Percentiles rank a stretch among this genome's conserved stretches.
phyloP scores from a whole-genome alignment of 2,329 filamentous ascomycete species.

The Microcyclospora pomicola region DNA sequence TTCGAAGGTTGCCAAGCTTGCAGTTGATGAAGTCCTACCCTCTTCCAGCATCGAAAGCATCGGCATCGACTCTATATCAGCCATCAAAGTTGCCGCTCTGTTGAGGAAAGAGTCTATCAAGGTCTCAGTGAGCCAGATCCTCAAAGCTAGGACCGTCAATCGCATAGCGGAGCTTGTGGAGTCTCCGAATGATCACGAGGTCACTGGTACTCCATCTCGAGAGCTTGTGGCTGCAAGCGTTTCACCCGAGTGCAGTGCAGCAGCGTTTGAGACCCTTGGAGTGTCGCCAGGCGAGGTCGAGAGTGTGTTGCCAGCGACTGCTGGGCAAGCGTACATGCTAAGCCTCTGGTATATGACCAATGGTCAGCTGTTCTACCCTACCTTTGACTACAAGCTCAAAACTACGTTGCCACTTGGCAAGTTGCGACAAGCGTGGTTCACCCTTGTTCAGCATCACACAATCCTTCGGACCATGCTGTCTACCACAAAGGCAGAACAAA shows the following conservation, averaged over 20 bases:
- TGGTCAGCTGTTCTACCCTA: conserved; percentile 58
- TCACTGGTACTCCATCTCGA: not conserved
- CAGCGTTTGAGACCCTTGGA: conserved; percentile 11
- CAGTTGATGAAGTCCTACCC: conserved; percentile 43
- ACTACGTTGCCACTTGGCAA: conserved; percentile 24
- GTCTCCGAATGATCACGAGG: not conserved
- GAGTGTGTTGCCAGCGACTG: conserved; percentile 50
- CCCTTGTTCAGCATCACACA: conserved; percentile 40
- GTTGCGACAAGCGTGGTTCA: conserved; percentile 48
- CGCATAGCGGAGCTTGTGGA: conserved; percentile 42
- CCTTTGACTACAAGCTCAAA: conserved; percentile 48
- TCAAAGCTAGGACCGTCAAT: conserved; percentile 49
- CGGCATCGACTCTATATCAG: conserved; percentile 81
- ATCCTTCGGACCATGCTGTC: conserved; percentile 59
- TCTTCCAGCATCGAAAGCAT: conserved; percentile 64
- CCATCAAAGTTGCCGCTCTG: conserved; percentile 66
- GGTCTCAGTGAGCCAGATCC: conserved; percentile 56
- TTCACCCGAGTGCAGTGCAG: conserved; percentile 21
- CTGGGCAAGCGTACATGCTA: conserved; percentile 73
- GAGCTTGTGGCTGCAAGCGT: not conserved
- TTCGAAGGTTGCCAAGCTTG: conserved; percentile 45
- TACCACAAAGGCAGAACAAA: conserved; percentile 30
- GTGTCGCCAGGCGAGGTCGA: conserved; percentile 38
- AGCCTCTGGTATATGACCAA: conserved; percentile 56
- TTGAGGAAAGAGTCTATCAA: conserved; percentile 50